Evolutionary conservation across 139 green algal genomes (phyloP).

Genomic region (Coelastrella sp.): DNA sequence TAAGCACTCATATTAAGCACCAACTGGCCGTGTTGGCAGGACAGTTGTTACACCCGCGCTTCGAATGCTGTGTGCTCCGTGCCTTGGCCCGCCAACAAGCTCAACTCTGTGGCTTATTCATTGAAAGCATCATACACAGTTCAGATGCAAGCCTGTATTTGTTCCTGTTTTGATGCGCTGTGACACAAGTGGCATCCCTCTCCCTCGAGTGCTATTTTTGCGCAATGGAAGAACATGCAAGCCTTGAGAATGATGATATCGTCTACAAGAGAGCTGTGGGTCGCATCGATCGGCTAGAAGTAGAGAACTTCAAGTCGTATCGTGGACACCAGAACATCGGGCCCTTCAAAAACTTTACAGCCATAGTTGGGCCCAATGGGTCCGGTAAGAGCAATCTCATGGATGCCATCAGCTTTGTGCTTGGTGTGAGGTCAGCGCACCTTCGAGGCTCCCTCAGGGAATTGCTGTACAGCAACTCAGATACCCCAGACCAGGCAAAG

Average conservation of each 20-base stretch:
- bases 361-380: conserved; percentile 95
- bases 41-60: no score
- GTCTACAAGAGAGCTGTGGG: conserved; percentile 25
- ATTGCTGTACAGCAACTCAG: conserved; percentile 89
- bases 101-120: background rate
- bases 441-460: conserved; percentile 90
- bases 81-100: no score
- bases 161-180: background rate
- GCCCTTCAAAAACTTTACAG: conserved; percentile 94
- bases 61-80: no score
- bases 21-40: no score
- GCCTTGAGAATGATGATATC: conserved; percentile 7
- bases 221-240: background rate
- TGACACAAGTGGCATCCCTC: background rate
- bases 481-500: conserved; percentile 30
- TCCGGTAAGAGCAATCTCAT: conserved; percentile 98
- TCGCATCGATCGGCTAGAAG: conserved; percentile 75
- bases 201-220: background rate
- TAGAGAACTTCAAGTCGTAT: conserved; percentile 98
- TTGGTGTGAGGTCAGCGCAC: conserved; percentile 91
- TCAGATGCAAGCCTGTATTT: background rate
- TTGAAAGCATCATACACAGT: background rate
- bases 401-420: conserved; percentile 99
- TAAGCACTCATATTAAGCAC: no score
- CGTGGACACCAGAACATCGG: conserved; percentile 86